A percentile compares a stretch with the other conserved stretches of the same genome.
These are phyloP conservation scores for Termitomyces sp. DNA, from an alignment of 768 basidiomycete species.

Conservation along the genomic window DNA sequence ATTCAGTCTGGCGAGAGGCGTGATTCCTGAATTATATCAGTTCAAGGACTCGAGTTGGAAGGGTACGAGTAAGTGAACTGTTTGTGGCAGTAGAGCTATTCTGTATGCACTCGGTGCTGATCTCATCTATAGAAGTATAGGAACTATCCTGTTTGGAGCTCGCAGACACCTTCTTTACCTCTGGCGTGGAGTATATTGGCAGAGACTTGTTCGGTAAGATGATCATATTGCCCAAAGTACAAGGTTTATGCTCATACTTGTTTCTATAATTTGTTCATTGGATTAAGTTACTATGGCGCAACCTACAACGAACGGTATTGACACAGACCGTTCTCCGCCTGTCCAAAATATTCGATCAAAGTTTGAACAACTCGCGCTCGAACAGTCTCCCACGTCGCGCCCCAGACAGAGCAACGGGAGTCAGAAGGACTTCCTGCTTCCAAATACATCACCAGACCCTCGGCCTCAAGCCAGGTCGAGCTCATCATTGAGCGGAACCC, in stretches of 20 bases:
- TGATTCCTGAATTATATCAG: not conserved
- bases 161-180: not conserved
- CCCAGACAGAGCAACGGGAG: not conserved
- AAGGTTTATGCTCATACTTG: not conserved
- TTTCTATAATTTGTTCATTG: not conserved
- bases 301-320: constrained; percentile 28
- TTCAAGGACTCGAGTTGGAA: not conserved
- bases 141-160: not conserved
- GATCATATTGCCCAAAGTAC: not conserved
- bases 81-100: too few relatives aligned
- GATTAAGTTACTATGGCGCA: not conserved
- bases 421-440: constrained; percentile 16
- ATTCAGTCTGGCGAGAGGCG: not conserved
- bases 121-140: not conserved
- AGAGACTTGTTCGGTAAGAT: not conserved
- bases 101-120: not conserved
- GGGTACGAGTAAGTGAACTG: not conserved
- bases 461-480: constrained; percentile 33
- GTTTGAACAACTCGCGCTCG: constrained; percentile 60
- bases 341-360: constrained; percentile 65
- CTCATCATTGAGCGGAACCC: constrained; percentile 21
- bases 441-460: constrained; percentile 25
- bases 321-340: constrained; percentile 51
- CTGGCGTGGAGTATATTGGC: not conserved
- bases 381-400: constrained; percentile 7